A percentile compares a stretch with the other conserved stretches of the same genome.
Conservation (phyloP, 2,329 filamentous ascomycete species). For the Sporothrix humicola region DNA sequence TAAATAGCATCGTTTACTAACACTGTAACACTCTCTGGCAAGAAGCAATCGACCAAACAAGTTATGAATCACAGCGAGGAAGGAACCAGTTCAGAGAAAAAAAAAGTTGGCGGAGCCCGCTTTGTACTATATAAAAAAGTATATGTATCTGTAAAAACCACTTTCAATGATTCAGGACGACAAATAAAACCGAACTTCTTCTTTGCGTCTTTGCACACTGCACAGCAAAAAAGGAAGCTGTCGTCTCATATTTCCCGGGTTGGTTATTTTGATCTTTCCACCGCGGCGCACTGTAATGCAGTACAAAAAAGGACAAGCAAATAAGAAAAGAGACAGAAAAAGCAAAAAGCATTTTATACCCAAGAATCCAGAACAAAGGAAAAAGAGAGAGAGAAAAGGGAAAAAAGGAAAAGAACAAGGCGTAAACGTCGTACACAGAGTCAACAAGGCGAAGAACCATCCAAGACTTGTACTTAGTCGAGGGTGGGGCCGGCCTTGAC, state of each 20-base stretch:
- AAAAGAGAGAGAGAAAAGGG: not conserved
- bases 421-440: constrained; percentile 30
- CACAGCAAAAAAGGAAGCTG: constrained; percentile 28
- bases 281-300: constrained; percentile 20
- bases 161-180: constrained; percentile 19
- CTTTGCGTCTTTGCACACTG: constrained; percentile 30
- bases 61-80: not conserved
- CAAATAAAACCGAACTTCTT: not conserved
- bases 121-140: constrained; percentile 19
- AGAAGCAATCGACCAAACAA: not conserved
- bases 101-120: constrained; percentile 24
- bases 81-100: not conserved
- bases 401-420: not conserved
- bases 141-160: not conserved
- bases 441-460: not conserved
- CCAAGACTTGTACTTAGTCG: constrained; percentile 35
- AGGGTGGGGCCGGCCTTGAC: constrained; percentile 67
- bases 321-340: too few relatives aligned
- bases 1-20: too few relatives aligned
- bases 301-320: not conserved
- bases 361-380: constrained; percentile 19
- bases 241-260: constrained; percentile 1
- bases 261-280: not conserved
- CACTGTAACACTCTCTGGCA: too few relatives aligned
- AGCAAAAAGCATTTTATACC: constrained; percentile 28